Evolutionary conservation across 2,329 filamentous ascomycete genomes (phyloP).

Genomic region (Trichoderma atroviride): DNA sequence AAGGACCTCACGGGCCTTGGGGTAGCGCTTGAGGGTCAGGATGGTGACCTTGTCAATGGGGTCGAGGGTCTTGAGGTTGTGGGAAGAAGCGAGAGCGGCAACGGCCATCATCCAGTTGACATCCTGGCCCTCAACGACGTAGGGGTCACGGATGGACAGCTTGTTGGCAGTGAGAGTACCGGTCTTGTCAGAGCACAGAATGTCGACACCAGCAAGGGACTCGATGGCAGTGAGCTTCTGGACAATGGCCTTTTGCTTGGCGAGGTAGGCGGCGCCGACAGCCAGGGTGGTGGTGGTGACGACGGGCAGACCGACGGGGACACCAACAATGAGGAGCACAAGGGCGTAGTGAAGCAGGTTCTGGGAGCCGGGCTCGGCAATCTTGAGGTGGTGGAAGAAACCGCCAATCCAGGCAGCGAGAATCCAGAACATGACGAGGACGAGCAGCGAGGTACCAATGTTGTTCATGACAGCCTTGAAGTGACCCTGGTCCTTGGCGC

Average conservation of each 20-base stretch:
- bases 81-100: constrained; percentile 84
- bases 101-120: constrained; percentile 89
- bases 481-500: constrained; percentile 74
- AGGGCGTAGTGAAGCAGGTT: constrained; percentile 80
- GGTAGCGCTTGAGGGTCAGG: constrained; percentile 81
- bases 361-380: constrained; percentile 51
- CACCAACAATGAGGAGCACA: constrained; percentile 88
- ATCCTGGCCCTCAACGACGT: constrained; percentile 78
- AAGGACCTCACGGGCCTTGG: constrained; percentile 76
- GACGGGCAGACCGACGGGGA: constrained; percentile 88
- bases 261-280: constrained; percentile 86
- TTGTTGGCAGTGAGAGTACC: constrained; percentile 95
- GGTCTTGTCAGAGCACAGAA: constrained; percentile 93
- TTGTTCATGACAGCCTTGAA: constrained; percentile 90
- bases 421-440: constrained; percentile 79
- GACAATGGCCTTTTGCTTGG: constrained; percentile 90
- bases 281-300: constrained; percentile 96
- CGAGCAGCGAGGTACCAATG: constrained; percentile 77
- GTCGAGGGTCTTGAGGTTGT: constrained; percentile 95
- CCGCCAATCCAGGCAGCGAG: constrained; percentile 83
- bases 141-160: constrained; percentile 83
- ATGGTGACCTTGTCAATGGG: constrained; percentile 95
- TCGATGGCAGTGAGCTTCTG: constrained; percentile 92
- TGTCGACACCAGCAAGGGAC: constrained; percentile 88
- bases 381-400: constrained; percentile 84